Conservation (phyloP, 345 rosid genomes). For the Citrus medica region DNA sequence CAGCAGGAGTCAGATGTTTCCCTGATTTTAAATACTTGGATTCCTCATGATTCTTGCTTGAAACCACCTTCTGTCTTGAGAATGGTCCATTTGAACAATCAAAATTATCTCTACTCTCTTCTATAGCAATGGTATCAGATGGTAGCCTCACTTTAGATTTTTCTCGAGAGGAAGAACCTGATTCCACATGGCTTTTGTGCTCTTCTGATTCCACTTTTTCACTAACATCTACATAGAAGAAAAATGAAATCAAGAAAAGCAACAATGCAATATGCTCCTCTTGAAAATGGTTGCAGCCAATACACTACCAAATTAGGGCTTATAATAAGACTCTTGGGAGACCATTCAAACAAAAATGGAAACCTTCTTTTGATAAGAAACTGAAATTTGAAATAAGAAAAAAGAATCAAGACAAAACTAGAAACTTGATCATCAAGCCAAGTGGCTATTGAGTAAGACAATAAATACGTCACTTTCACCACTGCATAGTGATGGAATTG, state of each 20-base stretch:
- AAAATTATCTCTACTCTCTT: constrained; percentile 8
- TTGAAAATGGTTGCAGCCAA: constrained; percentile 13
- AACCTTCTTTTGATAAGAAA: background rate
- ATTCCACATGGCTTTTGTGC: constrained; percentile 17
- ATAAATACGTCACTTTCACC: background rate
- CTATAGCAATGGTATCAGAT: constrained; percentile 11
- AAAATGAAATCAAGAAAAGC: constrained; percentile 25
- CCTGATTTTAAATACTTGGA: constrained; percentile 20
- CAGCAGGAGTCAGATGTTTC: constrained; percentile 10
- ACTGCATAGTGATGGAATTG: background rate
- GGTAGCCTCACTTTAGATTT: constrained; percentile 14
- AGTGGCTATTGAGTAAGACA: background rate
- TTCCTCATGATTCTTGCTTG: constrained; percentile 18
- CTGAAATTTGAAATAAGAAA: background rate
- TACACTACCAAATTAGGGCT: background rate
- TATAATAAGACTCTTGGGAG: constrained; percentile 5
- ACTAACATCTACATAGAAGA: constrained; percentile 48
- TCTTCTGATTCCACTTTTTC: constrained; percentile 25
- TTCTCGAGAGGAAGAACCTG: constrained; percentile 18
- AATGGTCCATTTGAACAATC: constrained; percentile 25
- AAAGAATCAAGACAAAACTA: constrained; percentile 4
- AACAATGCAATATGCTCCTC: constrained; percentile 20
- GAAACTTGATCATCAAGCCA: background rate
- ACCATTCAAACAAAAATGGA: constrained; percentile 6
- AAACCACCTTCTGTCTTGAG: constrained; percentile 18